Evolutionary conservation across 1,284 basidiomycete genomes (phyloP), one percentile per base, ranked within the genome.

Genomic region (Macrocystidia cucumis): DNA sequence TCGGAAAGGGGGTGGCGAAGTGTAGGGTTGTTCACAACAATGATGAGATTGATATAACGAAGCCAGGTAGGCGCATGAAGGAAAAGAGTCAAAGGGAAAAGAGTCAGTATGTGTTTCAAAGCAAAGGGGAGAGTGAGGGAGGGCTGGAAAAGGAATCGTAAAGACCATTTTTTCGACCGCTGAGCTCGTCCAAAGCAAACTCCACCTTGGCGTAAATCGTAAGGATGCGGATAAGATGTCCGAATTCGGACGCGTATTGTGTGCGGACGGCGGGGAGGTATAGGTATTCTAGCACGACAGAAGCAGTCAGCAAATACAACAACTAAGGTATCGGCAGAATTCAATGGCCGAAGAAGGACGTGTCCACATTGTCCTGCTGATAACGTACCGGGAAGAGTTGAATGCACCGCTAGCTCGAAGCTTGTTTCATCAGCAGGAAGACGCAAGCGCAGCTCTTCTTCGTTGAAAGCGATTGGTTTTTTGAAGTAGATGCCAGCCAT

Each of bases 381-480:
- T n/a, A n/a, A 56, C 62, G 57, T 48, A 82, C 82, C 80, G 40
- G 78, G 72, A 32, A 74, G 53, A 35, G 69, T 70, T 22, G 73
- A 70, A 51, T 80, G 64, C 14, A 76, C 72, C 27, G 62, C 66
- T 37, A 87, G 58, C 53, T 88, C 83, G 47, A 87, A 88, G 48
- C 71, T 77, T 8, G 80, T 76, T 54, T 88, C 84, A 50, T 86
- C 82, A 5, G 76, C 72, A 12, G 84, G 84, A 22, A 88, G 62
- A 26, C 78, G 72, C 24, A 86, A 63, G 34, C 67, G 69, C 40
- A 80, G 57, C 44, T 84, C 77, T 11, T 58, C 57, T 21, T 73
- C 72, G 27, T 61, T 65, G 39, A 72, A 64, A 9, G 63, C 54
- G 30, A 67, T 63, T 12, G 62, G 59, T 38, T 67, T 67, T 50